Evolutionary conservation across 2,329 filamentous ascomycete species (phyloP), one percentile per base, ranked within the genome.

Genomic region (Ascochyta pisi): DNA sequence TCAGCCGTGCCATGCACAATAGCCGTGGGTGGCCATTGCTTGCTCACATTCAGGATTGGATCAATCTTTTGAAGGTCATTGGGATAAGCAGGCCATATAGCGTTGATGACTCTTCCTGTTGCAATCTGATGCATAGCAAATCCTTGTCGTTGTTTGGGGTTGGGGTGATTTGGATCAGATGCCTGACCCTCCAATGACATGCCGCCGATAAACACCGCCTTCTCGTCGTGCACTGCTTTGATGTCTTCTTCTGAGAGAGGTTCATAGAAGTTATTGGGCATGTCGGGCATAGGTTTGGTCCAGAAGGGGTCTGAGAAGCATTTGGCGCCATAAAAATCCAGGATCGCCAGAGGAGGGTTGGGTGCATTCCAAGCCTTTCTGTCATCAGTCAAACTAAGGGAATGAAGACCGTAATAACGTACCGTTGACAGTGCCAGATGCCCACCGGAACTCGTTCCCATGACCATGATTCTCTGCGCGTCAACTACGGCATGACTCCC

Each of bases 1-100:
- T 65, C 62, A 9, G 50, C 54, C 1, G 48, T 48, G 2, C 62
- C 62, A 44, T 65, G 62, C 29, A 65, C 60, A 44, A 65, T 65
- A 7, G 49, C 57, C 2, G 54, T 49, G 0, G 62, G 60, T 6
- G 62, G 62, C 57, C 54, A 58, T 10, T 37, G 3, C 9, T 29
- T n/a, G 10, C 7, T 31, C 9, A 63, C 43, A 41, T 61, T 58
- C 5, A 55, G 38, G 3, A 60, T 15, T 3, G 58, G 58, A 24
- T 63, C 61, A 26, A 60, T 57, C 3, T 15, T 41, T 4, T 40
- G 27, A n/a, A 54, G 48, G 4, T 40, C 24, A 2, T 46, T 10
- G 3, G 54, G 44, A 1, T 54, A 48, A 6, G 29, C n/a, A 0
- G 60, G 60, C 29, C 50, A 54, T 22, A 65, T 55, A 7, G 56